A percentile compares a stretch with the other conserved stretches of the same genome.
phyloP scores from a whole-genome alignment of 2,329 filamentous ascomycete genomes.

The Aureobasidium uvarum region DNA sequence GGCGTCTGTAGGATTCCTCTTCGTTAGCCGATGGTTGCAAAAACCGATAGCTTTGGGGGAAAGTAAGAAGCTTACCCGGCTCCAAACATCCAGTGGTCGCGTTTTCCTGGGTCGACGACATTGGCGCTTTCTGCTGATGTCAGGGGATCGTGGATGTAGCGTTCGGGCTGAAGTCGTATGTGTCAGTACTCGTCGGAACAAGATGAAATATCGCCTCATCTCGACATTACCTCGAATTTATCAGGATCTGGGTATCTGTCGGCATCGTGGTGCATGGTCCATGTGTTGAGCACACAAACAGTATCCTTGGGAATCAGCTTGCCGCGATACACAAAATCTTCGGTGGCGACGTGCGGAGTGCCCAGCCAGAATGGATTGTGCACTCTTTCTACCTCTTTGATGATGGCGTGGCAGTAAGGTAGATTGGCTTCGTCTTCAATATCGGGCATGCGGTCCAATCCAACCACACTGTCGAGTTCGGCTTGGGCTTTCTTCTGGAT shows the following conservation, averaged over 20 bases:
- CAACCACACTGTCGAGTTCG: neutral
- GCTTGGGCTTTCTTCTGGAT: neutral
- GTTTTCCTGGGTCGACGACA: neutral
- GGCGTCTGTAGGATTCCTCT: conserved; percentile 24
- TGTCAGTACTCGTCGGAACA: neutral
- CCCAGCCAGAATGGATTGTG: neutral
- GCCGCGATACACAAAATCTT: neutral
- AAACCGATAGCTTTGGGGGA: neutral
- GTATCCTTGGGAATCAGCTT: neutral
- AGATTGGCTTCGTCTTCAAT: neutral
- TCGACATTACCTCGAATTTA: neutral
- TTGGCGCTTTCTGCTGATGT: neutral
- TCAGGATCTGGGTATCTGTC: neutral
- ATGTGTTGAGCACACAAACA: neutral
- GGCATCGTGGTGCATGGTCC: neutral
- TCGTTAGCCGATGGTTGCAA: no score
- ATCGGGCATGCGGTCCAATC: neutral
- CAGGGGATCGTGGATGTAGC: neutral
- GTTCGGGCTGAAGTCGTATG: neutral
- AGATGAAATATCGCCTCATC: neutral
- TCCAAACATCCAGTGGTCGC: neutral
- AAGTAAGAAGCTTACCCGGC: neutral
- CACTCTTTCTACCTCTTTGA: neutral
- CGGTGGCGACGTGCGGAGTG: neutral
- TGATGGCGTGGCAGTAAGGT: neutral